Base-by-base conservation (phyloP, 345 rosid species). In the Eucalyptus decipiens region DNA sequence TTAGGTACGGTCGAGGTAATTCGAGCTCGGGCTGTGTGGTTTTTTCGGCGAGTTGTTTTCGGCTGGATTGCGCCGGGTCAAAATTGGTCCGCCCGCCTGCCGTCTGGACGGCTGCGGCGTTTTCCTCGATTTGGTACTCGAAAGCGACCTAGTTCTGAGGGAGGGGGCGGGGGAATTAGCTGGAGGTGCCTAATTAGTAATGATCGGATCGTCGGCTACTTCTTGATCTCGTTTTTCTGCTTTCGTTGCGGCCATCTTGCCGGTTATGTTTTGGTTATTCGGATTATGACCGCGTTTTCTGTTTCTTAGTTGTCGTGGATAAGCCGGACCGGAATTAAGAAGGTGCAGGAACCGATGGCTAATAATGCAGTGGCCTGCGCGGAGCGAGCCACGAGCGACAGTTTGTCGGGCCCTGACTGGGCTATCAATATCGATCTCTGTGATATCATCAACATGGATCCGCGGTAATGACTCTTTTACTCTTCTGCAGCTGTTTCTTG, bases 371-470 rank as follows among this genome's bases (percentile, higher is more conserved):
- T 97, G 48, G 92, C 97, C 32, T 95, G 95, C 89, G 99, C 98
- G 37, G 99, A 98, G 95, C 96, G 99, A 91, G 99, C 99, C 15
- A 98, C 99, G 2, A 97, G 94, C 89, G 99, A 98, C 91, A 93
- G 92, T 93, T 89, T 98, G 93, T 91, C 93, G 86, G 98, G 97
- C 89, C 99, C 99, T 5, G 99, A 98, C 88, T 98, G 99, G 99
- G 99, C 99, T 87, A 89, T 98, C 88, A 98, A 95, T 93, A 94
- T 98, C 21, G 99, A 98, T 92, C 91, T 98, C 8, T 98, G 99
- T 86, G 99, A 98, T 91, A 91, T 96, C 90, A 95, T 98, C 92
- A 97, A 98, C 95, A 93, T 95, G 96, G 97, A 98, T 92, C 98
- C 97, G 80, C 91, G 97, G 99, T 98, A 97, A 90, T 9, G 45